Base-by-base conservation (phyloP, 306 rosid genomes). In the Hippophae rhamnoides region DNA sequence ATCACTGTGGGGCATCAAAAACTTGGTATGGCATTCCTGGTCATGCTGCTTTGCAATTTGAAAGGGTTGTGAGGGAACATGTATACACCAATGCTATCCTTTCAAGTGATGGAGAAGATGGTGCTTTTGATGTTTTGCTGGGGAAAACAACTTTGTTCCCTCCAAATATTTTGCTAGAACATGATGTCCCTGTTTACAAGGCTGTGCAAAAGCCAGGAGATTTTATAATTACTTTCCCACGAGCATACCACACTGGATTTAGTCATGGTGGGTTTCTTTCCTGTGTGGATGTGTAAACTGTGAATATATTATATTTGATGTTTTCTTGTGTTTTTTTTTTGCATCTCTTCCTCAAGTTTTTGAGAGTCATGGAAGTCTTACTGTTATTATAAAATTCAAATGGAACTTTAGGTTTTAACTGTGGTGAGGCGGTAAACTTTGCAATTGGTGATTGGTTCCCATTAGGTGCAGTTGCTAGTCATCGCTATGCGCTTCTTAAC, bases 11-110 rank as follows among this genome's bases (percentile, higher is more conserved):
- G 41, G 97, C 97, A 65, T 74, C 96, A 77, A 93, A 93, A 86
- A 88, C 99, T 54, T 93, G 99, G 99, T 93, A 93, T 46, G 96
- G 97, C 42, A 75, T 88, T 71, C 99, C 97, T 8, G 95, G 97
- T 68, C 88, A 75, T 47, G 95, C 86, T 27, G 99, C 99, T 53
- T 72, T 86, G 69, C 86, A 84, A 26, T 93, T 93, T 75, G 99
- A 93, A 73, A 82, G 74, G 76, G 90, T 93, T 62, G 97, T 81
- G 41, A 78, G 72, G 73, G 95, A 93, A 64, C 82, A 93, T 54
- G 97, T 93, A 47, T 93, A 88, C 63, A 82, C 88, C 10, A 74
- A 65, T 54, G 94, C 88, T 79, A 93, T 93, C 64, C 68, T 88
- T 60, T 84, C 89, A 58, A 76, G 74, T 68, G 86, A 84, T 1